Conservation (phyloP, 1,284 basidiomycete species). For the Crepidotus sp. region DNA sequence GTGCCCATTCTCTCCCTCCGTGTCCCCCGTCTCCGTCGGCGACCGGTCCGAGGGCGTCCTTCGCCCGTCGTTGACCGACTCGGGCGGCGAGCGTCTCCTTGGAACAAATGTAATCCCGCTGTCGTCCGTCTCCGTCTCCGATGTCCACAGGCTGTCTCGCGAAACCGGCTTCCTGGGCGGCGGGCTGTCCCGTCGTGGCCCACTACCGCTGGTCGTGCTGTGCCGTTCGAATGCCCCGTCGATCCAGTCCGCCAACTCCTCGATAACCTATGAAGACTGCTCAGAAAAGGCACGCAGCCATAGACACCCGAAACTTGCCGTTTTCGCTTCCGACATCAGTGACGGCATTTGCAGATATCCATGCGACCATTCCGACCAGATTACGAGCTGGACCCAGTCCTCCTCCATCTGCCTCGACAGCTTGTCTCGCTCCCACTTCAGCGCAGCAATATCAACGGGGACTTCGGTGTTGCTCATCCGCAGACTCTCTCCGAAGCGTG, state of each 20-base stretch:
- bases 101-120: conserved; percentile 62
- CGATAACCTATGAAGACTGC: conserved; percentile 43
- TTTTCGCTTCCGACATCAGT: conserved; percentile 76
- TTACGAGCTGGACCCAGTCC: conserved; percentile 92
- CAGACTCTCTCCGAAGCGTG: conserved; percentile 46
- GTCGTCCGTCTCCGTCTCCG: conserved; percentile 59
- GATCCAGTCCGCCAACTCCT: conserved; percentile 92
- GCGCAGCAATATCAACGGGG: conserved; percentile 25
- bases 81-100: conserved; percentile 33
- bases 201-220: background rate
- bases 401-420: conserved; percentile 70
- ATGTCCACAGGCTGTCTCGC: conserved; percentile 24
- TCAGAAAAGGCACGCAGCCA: background rate
- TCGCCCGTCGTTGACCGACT: conserved; percentile 8
- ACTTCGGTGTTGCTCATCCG: conserved; percentile 36
- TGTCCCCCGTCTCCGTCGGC: conserved; percentile 2
- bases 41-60: conserved; percentile 1
- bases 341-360: conserved; percentile 92
- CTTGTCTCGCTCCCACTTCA: conserved; percentile 49
- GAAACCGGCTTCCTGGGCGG: conserved; percentile 10
- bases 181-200: conserved; percentile 18
- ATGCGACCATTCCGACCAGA: conserved; percentile 88
- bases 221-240: conserved; percentile 60
- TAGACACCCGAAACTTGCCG: conserved; percentile 31
- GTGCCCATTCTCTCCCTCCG: conserved; percentile 11